Percentiles rank a stretch among this genome's conserved stretches.
Conservation (phyloP, 805 yeast genomes). For the Diddensiella santjacobensis region DNA sequence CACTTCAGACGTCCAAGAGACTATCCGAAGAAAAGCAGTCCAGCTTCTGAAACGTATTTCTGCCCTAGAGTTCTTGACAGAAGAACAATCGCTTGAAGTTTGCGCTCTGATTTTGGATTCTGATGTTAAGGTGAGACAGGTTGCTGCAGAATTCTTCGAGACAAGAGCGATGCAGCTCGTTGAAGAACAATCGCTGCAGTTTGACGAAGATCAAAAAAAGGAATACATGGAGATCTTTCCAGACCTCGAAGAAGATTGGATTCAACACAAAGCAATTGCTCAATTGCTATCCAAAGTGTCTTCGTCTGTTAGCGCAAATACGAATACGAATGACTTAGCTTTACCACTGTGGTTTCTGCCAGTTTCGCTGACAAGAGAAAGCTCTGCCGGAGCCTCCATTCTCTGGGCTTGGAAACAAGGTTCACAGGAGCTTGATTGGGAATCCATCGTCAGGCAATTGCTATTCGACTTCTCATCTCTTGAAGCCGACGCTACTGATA, state of each 20-base stretch:
- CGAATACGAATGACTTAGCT: neutral
- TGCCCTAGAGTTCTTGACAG: slow-evolving; percentile 60
- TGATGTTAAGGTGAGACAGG: slow-evolving; percentile 37
- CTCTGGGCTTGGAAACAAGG: slow-evolving; percentile 3
- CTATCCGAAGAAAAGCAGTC: slow-evolving; percentile 51
- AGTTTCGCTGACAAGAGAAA: slow-evolving; percentile 12
- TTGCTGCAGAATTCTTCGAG: slow-evolving; percentile 50
- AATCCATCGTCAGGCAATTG: slow-evolving; percentile 40
- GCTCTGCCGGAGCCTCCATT: slow-evolving; percentile 15
- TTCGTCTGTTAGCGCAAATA: neutral
- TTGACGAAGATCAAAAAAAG: slow-evolving; percentile 7
- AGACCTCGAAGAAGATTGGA: slow-evolving; percentile 16
- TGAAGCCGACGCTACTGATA: neutral
- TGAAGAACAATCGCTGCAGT: slow-evolving; percentile 5
- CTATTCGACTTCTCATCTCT: slow-evolving; percentile 35
- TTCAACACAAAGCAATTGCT: slow-evolving; percentile 17
- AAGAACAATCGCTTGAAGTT: slow-evolving; percentile 46
- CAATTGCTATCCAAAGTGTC: neutral
- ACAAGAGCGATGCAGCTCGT: slow-evolving; percentile 2
- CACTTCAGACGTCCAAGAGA: slow-evolving; percentile 49
- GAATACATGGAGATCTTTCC: slow-evolving; percentile 14
- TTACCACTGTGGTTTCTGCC: neutral
- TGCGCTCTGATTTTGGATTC: slow-evolving; percentile 39
- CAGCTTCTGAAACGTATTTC: slow-evolving; percentile 52
- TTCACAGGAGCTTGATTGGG: slow-evolving; percentile 31